Evolutionary conservation across 345 rosid species (phyloP).

Genomic region (Citrus trifoliata): DNA sequence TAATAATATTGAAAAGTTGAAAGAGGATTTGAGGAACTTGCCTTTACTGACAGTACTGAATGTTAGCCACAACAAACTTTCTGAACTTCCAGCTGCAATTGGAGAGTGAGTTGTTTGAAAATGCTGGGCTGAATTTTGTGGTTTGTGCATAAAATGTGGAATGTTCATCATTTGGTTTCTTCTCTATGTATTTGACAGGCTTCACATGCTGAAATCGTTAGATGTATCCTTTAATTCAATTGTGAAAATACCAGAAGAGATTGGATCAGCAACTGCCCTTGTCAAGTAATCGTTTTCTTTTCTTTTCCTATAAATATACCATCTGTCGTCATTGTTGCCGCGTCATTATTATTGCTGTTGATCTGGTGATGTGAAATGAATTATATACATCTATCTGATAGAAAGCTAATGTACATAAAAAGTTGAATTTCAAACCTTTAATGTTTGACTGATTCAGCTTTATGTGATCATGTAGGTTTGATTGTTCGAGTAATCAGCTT

Average conservation of each 20-base stretch:
- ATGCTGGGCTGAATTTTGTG: not conserved
- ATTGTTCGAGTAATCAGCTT: slow-evolving; percentile 79
- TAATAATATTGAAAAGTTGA: slow-evolving; percentile 67
- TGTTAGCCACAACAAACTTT: slow-evolving; percentile 74
- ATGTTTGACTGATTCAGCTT: slow-evolving; percentile 12
- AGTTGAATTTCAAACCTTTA: not conserved
- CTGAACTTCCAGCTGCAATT: slow-evolving; percentile 67
- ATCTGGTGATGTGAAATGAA: not conserved
- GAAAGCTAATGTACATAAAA: not conserved
- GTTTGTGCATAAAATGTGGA: not conserved
- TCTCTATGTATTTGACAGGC: slow-evolving; percentile 44
- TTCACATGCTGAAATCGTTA: slow-evolving; percentile 69
- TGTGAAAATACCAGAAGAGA: slow-evolving; percentile 62
- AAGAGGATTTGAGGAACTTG: slow-evolving; percentile 73
- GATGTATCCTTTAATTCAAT: slow-evolving; percentile 76
- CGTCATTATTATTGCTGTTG: not conserved
- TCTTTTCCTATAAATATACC: not conserved
- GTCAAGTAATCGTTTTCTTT: slow-evolving; percentile 61
- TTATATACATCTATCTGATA: not conserved
- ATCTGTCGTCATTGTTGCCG: not conserved
- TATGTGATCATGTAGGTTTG: slow-evolving; percentile 52
- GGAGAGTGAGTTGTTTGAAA: slow-evolving; percentile 68
- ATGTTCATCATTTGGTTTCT: not conserved
- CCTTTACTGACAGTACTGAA: slow-evolving; percentile 63
- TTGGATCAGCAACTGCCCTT: slow-evolving; percentile 76